Evolutionary conservation across 2,329 filamentous ascomycete species (phyloP), one percentile per base, ranked within the genome.

Genomic region (Elsinoe perseae): DNA sequence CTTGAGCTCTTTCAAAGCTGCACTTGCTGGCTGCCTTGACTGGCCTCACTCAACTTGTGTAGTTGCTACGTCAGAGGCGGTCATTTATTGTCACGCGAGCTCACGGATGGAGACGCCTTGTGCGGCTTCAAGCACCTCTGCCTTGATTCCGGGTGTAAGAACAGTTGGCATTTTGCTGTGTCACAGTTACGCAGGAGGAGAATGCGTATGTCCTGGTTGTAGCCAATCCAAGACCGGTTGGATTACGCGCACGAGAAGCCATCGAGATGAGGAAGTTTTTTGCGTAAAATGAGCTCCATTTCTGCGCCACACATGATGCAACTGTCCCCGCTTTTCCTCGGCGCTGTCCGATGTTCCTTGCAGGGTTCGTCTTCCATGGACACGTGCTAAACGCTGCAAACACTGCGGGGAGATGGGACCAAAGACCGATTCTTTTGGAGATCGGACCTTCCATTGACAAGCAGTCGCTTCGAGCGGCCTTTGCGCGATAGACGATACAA

Each of bases 271-370:
- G 48, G 32, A 52, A 30, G 21, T 20, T n/a, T 34, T n/a, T 25
- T 14, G 25, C 20, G 48, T 38, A 18, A n/a, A 52, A 38, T 20
- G 12, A 9, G 21, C 12, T 23, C 14, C 14, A 21, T 20, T 25
- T 48, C 23, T 23, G 48, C n/a, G n/a, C 48, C 48, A 52, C 28
- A 16, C 48, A 38, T 52, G 48, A 52, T 52, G 48, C 48, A 52
- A 52, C 20, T 21, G 18, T n/a, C 48, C 48, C 48, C 48, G 30
- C 30, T 21, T 32, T 36, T 32, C 23, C 25, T 14, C 12, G 32
- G 32, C 10, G 32, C 32, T 36, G 32, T 36, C 32, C 32, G 32
- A 14, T 4, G 38, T 43, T 9, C 38, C 38, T 43, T 43, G 38
- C 38, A 43, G 38, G 10, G 3, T 14, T 12, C 36, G 5, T 40